These are phyloP conservation scores for Vaucheria bursata DNA, from an alignment of 352 stramenopile genomes.

Conservation along the genomic window DNA sequence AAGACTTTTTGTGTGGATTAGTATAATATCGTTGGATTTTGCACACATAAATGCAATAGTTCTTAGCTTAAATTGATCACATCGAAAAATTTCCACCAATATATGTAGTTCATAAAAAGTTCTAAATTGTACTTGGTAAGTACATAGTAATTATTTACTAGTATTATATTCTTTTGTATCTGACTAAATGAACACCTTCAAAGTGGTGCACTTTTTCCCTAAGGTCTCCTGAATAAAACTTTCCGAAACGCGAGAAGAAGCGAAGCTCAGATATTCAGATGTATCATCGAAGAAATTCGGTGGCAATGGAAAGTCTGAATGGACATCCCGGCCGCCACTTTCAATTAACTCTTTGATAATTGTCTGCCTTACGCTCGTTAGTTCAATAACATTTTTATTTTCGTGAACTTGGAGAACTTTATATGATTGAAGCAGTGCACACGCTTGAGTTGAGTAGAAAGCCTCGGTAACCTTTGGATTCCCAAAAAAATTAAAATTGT, in stretches of 20 bases:
- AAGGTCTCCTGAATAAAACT: constrained; percentile 32
- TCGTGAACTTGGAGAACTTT: neutral
- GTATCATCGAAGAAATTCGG: constrained; percentile 32
- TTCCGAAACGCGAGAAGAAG: constrained; percentile 20
- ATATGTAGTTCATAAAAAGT: neutral
- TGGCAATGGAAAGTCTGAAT: constrained; percentile 26
- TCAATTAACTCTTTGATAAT: constrained; percentile 39
- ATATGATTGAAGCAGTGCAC: constrained; percentile 17
- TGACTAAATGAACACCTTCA: too few relatives aligned
- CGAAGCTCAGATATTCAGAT: constrained; percentile 20
- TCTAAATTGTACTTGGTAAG: neutral
- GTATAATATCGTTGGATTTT: too few relatives aligned
- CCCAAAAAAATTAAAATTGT: neutral
- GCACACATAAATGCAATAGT: too few relatives aligned
- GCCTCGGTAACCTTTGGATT: constrained; percentile 19
- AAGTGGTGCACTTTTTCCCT: constrained; percentile 17
- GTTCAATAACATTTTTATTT: constrained; percentile 8
- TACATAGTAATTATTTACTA: neutral
- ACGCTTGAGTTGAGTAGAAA: constrained; percentile 28
- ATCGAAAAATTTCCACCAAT: neutral
- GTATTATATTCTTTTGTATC: too few relatives aligned
- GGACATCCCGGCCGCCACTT: neutral
- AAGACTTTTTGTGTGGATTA: too few relatives aligned
- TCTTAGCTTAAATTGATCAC: neutral
- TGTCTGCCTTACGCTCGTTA: constrained; percentile 18